Conservation (phyloP, 306 rosid species). For the Pterocarpus macrocarpus region DNA sequence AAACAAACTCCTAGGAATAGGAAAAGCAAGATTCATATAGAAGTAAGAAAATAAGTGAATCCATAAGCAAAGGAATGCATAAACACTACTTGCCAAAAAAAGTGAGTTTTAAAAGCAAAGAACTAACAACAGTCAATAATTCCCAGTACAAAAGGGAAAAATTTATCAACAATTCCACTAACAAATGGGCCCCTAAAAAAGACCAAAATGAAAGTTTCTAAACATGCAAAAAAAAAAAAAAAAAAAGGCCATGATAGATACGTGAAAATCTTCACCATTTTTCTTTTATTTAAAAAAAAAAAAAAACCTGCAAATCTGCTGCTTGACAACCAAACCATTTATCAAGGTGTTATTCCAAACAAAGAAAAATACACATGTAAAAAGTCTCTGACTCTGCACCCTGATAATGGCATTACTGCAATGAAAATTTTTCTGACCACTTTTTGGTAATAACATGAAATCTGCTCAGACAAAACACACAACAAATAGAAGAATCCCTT, state of each 20-base stretch:
- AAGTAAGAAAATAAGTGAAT: constrained; percentile 38
- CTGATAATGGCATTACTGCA: constrained; percentile 16
- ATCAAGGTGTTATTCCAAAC: constrained; percentile 3
- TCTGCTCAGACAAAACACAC: constrained; percentile 15
- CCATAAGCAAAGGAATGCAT: constrained; percentile 12
- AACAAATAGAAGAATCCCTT: constrained; percentile 35
- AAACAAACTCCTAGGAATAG: constrained; percentile 77
- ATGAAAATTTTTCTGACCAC: not conserved
- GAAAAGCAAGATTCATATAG: constrained; percentile 48
- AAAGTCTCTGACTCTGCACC: no score
- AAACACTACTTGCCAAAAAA: constrained; percentile 33
- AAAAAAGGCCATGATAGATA: not conserved
- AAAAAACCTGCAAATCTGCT: not conserved
- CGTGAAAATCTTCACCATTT: not conserved
- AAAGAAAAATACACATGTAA: no score
- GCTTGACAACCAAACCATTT: no score
- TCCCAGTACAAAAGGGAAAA: constrained; percentile 27
- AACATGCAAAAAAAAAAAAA: not conserved
- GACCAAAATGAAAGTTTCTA: not conserved
- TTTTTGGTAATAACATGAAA: constrained; percentile 30
- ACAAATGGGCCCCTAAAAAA: constrained; percentile 22
- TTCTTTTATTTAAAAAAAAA: no score
- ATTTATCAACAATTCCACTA: not conserved
- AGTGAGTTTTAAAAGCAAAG: constrained; percentile 26
- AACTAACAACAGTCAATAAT: constrained; percentile 16